Evolutionary conservation across 2,329 filamentous ascomycete species (phyloP).

Genomic region (Akanthomyces muscarius): DNA sequence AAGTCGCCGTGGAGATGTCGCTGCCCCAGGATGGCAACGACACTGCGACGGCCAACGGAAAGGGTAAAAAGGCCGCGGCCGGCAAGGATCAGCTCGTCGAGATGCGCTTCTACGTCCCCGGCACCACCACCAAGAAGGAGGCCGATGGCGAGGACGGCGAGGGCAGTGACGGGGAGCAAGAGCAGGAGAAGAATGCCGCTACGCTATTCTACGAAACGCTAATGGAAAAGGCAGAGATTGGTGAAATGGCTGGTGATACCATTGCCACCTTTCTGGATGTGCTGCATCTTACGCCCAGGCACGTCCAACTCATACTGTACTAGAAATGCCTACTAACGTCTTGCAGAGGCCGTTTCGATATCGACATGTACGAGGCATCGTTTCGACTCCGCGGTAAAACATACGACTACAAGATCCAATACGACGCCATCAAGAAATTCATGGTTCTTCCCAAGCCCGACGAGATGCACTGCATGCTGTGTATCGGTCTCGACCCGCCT

Average conservation of each 20-base stretch:
- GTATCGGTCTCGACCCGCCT: conserved; percentile 89
- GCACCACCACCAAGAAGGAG: conserved; percentile 76
- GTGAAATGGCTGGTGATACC: conserved; percentile 96
- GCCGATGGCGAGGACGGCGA: conserved; percentile 56
- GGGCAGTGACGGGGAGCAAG: conserved; percentile 58
- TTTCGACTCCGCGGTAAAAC: conserved; percentile 98
- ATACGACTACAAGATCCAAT: conserved; percentile 99
- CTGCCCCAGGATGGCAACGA: conserved; percentile 67
- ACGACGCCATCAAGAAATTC: conserved; percentile 96
- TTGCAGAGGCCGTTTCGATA: conserved; percentile 91
- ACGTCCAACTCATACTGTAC: conserved; percentile 21
- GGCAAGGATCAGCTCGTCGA: conserved; percentile 92
- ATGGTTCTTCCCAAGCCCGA: conserved; percentile 99
- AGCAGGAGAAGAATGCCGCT: conserved; percentile 90
- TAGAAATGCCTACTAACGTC: neutral
- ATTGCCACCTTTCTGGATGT: conserved; percentile 97
- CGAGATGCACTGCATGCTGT: conserved; percentile 91
- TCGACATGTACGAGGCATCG: conserved; percentile 98
- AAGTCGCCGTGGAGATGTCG: conserved; percentile 93
- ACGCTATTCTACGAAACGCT: conserved; percentile 97
- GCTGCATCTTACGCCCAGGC: conserved; percentile 92
- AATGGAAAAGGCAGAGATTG: conserved; percentile 98
- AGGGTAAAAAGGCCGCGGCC: conserved; percentile 85
- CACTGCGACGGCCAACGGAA: conserved; percentile 67
- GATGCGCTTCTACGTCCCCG: conserved; percentile 98